Evolutionary conservation across 2,329 filamentous ascomycete species (phyloP).

Genomic region (Endothia cerciana): DNA sequence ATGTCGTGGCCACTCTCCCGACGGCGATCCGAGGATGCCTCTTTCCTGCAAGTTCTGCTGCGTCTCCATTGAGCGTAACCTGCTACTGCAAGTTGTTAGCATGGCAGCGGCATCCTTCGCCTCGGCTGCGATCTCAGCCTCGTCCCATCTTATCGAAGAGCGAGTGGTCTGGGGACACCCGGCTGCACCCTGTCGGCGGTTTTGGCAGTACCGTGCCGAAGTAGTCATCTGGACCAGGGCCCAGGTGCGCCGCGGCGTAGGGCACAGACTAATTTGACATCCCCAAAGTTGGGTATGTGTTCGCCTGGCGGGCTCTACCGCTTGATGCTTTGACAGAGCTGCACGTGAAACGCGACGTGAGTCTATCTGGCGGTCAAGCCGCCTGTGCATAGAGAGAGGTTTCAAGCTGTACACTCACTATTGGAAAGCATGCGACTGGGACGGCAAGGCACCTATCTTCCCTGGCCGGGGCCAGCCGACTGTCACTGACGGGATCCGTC

Average conservation of each 20-base stretch:
- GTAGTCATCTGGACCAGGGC: background rate
- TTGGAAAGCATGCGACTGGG: background rate
- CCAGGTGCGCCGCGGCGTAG: background rate
- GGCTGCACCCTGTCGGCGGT: background rate
- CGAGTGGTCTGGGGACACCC: background rate
- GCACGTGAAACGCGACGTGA: background rate
- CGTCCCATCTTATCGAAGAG: background rate
- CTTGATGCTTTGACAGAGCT: background rate
- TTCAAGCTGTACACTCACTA: background rate
- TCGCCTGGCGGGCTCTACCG: background rate
- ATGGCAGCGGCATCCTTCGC: background rate
- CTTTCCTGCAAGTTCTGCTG: background rate
- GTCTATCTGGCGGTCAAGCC: background rate
- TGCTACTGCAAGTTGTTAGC: background rate
- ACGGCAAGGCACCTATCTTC: background rate
- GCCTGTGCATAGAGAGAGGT: background rate
- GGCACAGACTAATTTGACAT: background rate
- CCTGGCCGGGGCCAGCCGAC: background rate
- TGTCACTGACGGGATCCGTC: background rate
- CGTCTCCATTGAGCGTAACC: background rate
- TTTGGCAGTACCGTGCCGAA: slow-evolving; percentile 1
- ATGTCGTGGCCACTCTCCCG: background rate
- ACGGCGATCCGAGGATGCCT: background rate
- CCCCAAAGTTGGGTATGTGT: background rate
- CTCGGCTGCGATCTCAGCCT: background rate